Evolutionary conservation across 2,329 filamentous ascomycete species (phyloP).

Genomic region (Dactylonectria macrodidyma): DNA sequence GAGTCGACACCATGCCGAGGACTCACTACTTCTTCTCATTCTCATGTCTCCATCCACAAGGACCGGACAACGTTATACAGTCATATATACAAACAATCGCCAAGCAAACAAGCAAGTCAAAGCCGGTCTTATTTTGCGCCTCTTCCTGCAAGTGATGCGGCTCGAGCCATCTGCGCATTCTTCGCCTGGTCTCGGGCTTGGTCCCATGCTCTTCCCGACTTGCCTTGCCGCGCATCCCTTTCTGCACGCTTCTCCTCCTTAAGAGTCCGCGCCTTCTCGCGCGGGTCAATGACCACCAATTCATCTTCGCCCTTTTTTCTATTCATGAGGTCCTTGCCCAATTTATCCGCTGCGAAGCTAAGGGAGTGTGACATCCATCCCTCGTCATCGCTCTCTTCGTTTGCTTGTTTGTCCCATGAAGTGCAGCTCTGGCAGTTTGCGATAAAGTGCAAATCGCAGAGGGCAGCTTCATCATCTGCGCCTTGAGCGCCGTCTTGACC

Average conservation of each 20-base stretch:
- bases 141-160: slow-evolving; percentile 68
- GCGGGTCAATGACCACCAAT: slow-evolving; percentile 91
- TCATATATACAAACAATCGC: not conserved
- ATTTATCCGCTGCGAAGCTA: slow-evolving; percentile 88
- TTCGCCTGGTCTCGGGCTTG: slow-evolving; percentile 61
- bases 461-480: slow-evolving; percentile 76
- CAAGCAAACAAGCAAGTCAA: not conserved
- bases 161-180: slow-evolving; percentile 70
- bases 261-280: slow-evolving; percentile 84
- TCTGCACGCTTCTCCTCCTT: slow-evolving; percentile 75
- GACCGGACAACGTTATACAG: not conserved
- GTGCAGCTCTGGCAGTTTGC: slow-evolving; percentile 94
- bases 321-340: slow-evolving; percentile 94
- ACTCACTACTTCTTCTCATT: slow-evolving; percentile 40
- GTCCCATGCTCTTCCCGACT: slow-evolving; percentile 72
- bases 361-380: slow-evolving; percentile 91
- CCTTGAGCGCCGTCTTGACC: slow-evolving; percentile 42
- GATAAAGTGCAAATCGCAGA: slow-evolving; percentile 97
- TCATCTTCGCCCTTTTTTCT: slow-evolving; percentile 93
- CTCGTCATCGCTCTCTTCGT: slow-evolving; percentile 72
- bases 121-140: slow-evolving; percentile 62
- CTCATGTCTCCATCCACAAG: slow-evolving; percentile 17
- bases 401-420: slow-evolving; percentile 81
- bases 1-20: slow-evolving; percentile 35
- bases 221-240: slow-evolving; percentile 67